Conservation (phyloP, 805 yeast genomes). For the Starmerella cellae region DNA sequence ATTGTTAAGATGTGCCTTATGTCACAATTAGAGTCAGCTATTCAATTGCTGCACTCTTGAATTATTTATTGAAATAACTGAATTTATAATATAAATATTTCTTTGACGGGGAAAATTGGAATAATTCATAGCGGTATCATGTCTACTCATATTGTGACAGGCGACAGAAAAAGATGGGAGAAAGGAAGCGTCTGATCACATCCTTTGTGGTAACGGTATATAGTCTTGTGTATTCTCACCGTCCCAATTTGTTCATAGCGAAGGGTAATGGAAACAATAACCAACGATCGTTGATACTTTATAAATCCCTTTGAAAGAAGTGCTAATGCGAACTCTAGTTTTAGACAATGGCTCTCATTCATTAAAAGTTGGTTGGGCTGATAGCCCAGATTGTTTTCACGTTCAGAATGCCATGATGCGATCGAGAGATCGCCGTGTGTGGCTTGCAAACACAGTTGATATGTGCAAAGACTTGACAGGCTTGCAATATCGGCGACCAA, state of each 20-base stretch:
- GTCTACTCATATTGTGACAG: too few relatives aligned
- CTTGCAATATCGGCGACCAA: constrained; percentile 62
- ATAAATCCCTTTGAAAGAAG: neutral
- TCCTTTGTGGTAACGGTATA: too few relatives aligned
- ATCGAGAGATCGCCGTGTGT: constrained; percentile 59
- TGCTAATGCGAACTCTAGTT: constrained; percentile 32
- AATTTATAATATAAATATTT: neutral
- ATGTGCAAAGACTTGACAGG: constrained; percentile 62
- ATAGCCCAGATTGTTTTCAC: constrained; percentile 30
- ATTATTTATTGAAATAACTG: too few relatives aligned
- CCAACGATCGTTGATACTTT: too few relatives aligned
- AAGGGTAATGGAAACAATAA: too few relatives aligned
- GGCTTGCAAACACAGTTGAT: constrained; percentile 57
- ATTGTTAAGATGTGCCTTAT: constrained; percentile 1
- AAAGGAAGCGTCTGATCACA: too few relatives aligned
- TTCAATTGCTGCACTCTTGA: too few relatives aligned
- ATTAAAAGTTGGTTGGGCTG: constrained; percentile 50
- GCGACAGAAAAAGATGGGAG: too few relatives aligned
- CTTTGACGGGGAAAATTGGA: neutral
- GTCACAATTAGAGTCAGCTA: too few relatives aligned
- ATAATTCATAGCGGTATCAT: too few relatives aligned
- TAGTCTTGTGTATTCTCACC: too few relatives aligned
- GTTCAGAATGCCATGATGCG: constrained; percentile 61
- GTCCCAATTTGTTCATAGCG: too few relatives aligned
- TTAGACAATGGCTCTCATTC: constrained; percentile 85